These are phyloP conservation scores for Ilyonectria mors-panacis DNA, from an alignment of 2,329 filamentous ascomycete species.

Conservation along the genomic window DNA sequence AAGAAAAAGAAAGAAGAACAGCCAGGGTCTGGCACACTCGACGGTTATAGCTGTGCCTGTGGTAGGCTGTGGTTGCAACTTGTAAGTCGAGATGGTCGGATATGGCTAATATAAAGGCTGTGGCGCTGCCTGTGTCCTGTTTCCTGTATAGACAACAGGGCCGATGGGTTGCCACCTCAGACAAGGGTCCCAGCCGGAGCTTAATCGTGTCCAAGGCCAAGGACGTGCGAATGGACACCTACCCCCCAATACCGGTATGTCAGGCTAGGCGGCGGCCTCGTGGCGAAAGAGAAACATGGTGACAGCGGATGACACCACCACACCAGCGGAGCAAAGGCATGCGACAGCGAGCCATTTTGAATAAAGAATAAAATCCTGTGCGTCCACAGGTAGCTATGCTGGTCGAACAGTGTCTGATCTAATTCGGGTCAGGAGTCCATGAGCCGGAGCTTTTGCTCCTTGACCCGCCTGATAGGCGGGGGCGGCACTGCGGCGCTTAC, in stretches of 20 bases:
- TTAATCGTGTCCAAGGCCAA: slow-evolving; percentile 31
- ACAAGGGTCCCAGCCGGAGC: slow-evolving; percentile 39
- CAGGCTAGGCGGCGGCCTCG: slow-evolving; percentile 38
- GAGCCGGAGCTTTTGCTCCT: slow-evolving; percentile 55
- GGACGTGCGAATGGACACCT: slow-evolving; percentile 4
- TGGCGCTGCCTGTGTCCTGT: slow-evolving; percentile 36
- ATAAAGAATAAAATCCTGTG: slow-evolving; percentile 48
- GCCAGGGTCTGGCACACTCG: not conserved
- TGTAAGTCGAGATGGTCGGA: slow-evolving; percentile 33
- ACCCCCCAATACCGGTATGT: slow-evolving; percentile 12
- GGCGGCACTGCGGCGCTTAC: slow-evolving; percentile 50
- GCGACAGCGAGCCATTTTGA: slow-evolving; percentile 52
- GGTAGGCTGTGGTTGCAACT: slow-evolving; percentile 22
- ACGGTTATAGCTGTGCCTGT: not conserved
- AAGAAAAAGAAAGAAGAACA: slow-evolving; percentile 24
- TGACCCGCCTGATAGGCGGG: slow-evolving; percentile 50
- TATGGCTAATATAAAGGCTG: slow-evolving; percentile 49
- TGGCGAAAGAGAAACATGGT: slow-evolving; percentile 45
- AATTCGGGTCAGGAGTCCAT: slow-evolving; percentile 43
- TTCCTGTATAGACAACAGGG: slow-evolving; percentile 26
- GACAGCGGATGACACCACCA: slow-evolving; percentile 39
- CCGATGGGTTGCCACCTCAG: slow-evolving; percentile 41
- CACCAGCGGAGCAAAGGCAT: slow-evolving; percentile 37
- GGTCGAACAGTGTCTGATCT: slow-evolving; percentile 49
- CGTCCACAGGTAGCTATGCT: slow-evolving; percentile 44